Conservation (phyloP, 2,329 filamentous ascomycete genomes). For the Verruconis gallopava region DNA sequence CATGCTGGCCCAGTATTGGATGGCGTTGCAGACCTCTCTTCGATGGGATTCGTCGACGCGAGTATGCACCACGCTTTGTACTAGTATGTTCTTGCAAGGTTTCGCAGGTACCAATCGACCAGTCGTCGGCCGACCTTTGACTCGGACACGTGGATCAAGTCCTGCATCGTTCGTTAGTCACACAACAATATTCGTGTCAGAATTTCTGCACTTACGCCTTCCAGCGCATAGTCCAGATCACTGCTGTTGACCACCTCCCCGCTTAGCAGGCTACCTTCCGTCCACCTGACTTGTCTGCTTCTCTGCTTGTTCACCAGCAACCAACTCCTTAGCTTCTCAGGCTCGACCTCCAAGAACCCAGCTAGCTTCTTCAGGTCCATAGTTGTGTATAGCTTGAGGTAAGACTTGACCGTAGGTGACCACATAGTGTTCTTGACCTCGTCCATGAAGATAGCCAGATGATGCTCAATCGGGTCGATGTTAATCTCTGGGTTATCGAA, state of each 20-base stretch:
- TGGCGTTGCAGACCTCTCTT: too few species aligned
- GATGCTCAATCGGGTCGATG: slow-evolving; percentile 93
- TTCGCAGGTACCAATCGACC: slow-evolving; percentile 98
- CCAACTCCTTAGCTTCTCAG: slow-evolving; percentile 91
- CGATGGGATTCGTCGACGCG: too few species aligned
- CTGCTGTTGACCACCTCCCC: slow-evolving; percentile 87
- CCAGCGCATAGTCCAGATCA: slow-evolving; percentile 93
- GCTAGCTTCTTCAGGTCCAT: slow-evolving; percentile 98
- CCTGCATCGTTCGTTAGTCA: slow-evolving; percentile 34
- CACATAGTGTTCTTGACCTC: slow-evolving; percentile 99
- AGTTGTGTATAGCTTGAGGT: slow-evolving; percentile 96
- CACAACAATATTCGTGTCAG: not conserved
- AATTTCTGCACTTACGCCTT: slow-evolving; percentile 55
- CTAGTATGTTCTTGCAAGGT: slow-evolving; percentile 89
- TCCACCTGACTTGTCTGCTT: slow-evolving; percentile 91
- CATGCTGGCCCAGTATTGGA: too few species aligned
- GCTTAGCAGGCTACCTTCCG: slow-evolving; percentile 76
- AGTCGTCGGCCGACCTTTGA: slow-evolving; percentile 95
- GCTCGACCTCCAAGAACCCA: slow-evolving; percentile 90
- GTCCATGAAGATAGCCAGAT: slow-evolving; percentile 96
- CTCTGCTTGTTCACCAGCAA: slow-evolving; percentile 97
- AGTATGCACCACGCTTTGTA: too few species aligned
- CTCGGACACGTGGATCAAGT: slow-evolving; percentile 97
- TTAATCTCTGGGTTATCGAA: slow-evolving; percentile 96
- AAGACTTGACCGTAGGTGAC: slow-evolving; percentile 95